Percentiles rank a stretch among this genome's conserved stretches.
These are phyloP conservation scores for Clitopilus passeckerianus DNA, from an alignment of 768 basidiomycete species.

Conservation along the genomic window DNA sequence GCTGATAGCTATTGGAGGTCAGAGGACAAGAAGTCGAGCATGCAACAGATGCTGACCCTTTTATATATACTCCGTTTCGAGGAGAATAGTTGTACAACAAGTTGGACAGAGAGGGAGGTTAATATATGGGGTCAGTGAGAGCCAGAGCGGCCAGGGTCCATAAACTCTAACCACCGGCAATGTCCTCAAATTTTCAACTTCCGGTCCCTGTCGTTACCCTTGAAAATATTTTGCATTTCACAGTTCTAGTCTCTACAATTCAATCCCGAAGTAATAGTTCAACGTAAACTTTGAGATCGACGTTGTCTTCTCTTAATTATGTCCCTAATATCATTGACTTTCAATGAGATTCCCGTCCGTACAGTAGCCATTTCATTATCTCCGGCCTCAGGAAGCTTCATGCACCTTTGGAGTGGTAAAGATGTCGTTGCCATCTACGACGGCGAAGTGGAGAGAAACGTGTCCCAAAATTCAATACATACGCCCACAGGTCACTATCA, in stretches of 20 bases:
- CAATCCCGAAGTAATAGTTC: not conserved
- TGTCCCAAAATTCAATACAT: not conserved
- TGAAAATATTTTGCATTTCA: conserved; percentile 23
- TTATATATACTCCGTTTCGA: conserved; percentile 35
- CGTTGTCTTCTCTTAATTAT: not conserved
- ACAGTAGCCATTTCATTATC: not conserved
- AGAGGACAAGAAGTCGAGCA: conserved; percentile 13
- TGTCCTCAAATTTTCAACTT: conserved; percentile 46
- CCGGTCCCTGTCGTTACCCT: conserved; percentile 32
- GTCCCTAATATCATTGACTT: not conserved
- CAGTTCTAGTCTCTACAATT: conserved; percentile 5
- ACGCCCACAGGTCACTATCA: too few species aligned
- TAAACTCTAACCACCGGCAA: conserved; percentile 45
- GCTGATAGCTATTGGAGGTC: conserved; percentile 34
- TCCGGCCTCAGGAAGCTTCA: not conserved
- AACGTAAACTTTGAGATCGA: not conserved
- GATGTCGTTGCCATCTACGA: not conserved
- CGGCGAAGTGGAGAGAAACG: not conserved
- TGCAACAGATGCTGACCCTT: conserved; percentile 36
- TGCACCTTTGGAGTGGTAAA: not conserved
- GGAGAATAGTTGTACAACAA: conserved; percentile 28
- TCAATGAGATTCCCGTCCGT: not conserved
- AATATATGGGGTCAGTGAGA: conserved; percentile 40
- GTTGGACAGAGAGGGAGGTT: conserved; percentile 21
- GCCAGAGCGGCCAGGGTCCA: conserved; percentile 38